Base-by-base conservation (phyloP, 768 basidiomycete genomes). In the Tubosaeta brunneosetosa region DNA sequence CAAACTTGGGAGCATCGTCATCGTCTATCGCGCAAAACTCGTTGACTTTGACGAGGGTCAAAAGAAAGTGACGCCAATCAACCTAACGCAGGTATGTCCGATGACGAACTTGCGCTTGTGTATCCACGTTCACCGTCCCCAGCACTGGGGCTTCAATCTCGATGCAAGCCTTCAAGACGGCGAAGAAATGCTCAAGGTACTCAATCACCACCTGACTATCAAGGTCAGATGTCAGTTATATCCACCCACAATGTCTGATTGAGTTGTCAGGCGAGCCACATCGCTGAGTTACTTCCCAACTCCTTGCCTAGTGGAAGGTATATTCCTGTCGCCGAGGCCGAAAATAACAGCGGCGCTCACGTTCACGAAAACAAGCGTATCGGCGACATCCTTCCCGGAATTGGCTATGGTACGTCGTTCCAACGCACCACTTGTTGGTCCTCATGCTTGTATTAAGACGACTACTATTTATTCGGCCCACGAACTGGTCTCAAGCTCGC, bases 81-180 rank as follows among this genome's bases (percentile, higher is more conserved):
- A 91, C 62, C 66, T 89, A 13, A 88, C 87, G 7, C 86, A 88
- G 78, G 86, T 86, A 58, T 34, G 75, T 54, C 53, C 41, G 50
- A 3, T 14, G 13, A 22, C 4, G 40, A 17, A 37, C 34, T 8
- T 7, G 33, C 5, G 33, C 6, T 8, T n/a, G 38, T 2, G 17
- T 42, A 6, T 17, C 17, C 27, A 43, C 22, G 22, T 47, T 48
- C 29, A 47, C 12, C 4, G 29, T 26, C 29, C 1, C 44, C 52
- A 89, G 85, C 87, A 89, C 65, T 89, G 86, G 86, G 88, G 87
- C 27, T 89, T 88, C 73, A 89, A 90, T 61, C 77, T 89, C 11
- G 84, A 87, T 32, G 86, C 84, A 1, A 88, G 85, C 59, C 70
- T 85, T 38, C 62, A 72, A 37, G 63, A 69, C 7, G 74, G 70